phyloP scores from a whole-genome alignment of 768 basidiomycete species.

The Leccinum aurantiacum region DNA sequence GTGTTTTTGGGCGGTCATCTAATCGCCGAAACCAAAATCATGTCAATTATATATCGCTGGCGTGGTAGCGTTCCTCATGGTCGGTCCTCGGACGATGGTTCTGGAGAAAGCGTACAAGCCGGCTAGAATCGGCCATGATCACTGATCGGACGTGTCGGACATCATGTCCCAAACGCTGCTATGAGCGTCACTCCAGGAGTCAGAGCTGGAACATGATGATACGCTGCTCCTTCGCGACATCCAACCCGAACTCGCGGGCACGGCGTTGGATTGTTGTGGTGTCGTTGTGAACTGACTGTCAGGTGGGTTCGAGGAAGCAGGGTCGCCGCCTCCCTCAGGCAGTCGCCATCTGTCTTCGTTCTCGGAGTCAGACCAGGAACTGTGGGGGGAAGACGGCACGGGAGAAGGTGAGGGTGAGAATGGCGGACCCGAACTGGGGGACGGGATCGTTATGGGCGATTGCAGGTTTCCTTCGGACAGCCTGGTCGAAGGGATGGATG shows the following conservation, averaged over 20 bases:
- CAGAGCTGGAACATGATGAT: conserved; percentile 16
- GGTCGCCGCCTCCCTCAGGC: background rate
- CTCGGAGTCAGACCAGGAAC: conserved; percentile 12
- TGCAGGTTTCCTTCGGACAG: conserved; percentile 19
- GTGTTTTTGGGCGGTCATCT: background rate
- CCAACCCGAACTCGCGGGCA: background rate
- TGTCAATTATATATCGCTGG: background rate
- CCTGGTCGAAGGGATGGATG: conserved; percentile 31
- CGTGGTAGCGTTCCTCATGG: background rate
- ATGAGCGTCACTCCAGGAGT: conserved; percentile 32
- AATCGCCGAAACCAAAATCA: background rate
- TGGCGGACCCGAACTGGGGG: conserved; percentile 17
- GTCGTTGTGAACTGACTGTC: background rate
- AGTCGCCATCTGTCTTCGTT: conserved; percentile 13
- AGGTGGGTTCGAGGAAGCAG: background rate
- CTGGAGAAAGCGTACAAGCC: background rate
- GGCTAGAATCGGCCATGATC: background rate
- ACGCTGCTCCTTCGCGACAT: conserved; percentile 16
- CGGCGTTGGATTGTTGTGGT: background rate
- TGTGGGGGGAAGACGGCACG: conserved; percentile 7
- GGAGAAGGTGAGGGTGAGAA: conserved; percentile 20
- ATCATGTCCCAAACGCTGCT: conserved; percentile 30
- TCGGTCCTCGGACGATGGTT: background rate
- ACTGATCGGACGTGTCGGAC: conserved; percentile 13
- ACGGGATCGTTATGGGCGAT: conserved; percentile 29